A percentile compares a stretch with the other conserved stretches of the same genome.
Evolutionary conservation across 1,284 basidiomycete genomes (phyloP).

Genomic region (Anthracocystis setariae): DNA sequence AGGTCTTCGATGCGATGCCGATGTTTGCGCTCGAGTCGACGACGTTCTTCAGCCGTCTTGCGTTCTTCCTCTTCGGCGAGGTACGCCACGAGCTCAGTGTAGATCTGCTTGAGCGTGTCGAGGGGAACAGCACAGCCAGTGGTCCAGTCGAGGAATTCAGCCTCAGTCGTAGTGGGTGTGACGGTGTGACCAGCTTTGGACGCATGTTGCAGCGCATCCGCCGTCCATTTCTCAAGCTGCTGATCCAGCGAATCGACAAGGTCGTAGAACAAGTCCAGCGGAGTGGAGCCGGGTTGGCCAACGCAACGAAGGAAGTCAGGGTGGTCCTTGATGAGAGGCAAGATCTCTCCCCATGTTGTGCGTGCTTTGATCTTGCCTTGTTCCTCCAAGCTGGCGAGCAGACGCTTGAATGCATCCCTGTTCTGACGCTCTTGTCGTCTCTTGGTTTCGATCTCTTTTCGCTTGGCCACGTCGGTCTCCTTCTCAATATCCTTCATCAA

Average conservation of each 20-base stretch:
- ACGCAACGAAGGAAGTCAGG: conserved; percentile 84
- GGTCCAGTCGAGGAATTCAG: conserved; percentile 71
- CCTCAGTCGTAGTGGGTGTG: conserved; percentile 68
- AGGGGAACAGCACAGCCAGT: conserved; percentile 9
- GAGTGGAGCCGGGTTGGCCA: conserved; percentile 90
- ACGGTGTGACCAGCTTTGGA: conserved; percentile 73
- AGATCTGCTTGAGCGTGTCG: conserved; percentile 27
- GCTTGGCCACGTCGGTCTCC: conserved; percentile 36
- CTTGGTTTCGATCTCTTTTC: conserved; percentile 17
- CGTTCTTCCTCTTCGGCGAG: conserved; percentile 34
- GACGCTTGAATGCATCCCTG: conserved; percentile 70
- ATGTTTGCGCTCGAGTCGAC: conserved; percentile 83
- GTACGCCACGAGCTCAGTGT: conserved; percentile 22
- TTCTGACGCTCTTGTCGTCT: conserved; percentile 50
- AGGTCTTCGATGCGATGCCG: conserved; percentile 93
- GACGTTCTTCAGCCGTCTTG: conserved; percentile 72
- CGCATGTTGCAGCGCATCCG: conserved; percentile 73
- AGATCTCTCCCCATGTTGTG: conserved; percentile 89
- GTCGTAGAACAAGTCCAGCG: conserved; percentile 96
- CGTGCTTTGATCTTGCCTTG: conserved; percentile 79
- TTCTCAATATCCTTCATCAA: conserved; percentile 58
- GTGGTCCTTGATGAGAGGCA: conserved; percentile 80
- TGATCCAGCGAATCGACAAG: conserved; percentile 85
- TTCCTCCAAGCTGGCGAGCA: conserved; percentile 78
- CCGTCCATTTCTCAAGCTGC: conserved; percentile 80